Conservation (phyloP, 2,329 filamentous ascomycete genomes). For the Pezicula rhizophila region DNA sequence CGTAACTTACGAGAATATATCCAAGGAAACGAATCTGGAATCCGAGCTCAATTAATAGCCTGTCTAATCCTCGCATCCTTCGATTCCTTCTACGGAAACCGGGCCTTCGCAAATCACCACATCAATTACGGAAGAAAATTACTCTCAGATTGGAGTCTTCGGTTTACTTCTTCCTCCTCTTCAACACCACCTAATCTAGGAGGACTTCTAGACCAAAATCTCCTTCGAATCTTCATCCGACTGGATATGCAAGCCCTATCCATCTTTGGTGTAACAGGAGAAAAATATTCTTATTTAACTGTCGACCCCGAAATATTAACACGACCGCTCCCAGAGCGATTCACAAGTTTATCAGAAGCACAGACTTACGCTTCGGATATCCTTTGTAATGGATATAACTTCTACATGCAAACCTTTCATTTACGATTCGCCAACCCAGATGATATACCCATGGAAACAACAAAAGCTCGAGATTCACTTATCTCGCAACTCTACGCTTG, state of each 20-base stretch:
- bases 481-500: slow-evolving; percentile 8
- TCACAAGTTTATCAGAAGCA: slow-evolving; percentile 25
- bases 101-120: slow-evolving; percentile 53
- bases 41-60: slow-evolving; percentile 13
- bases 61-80: slow-evolving; percentile 19
- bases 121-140: slow-evolving; percentile 33
- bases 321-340: slow-evolving; percentile 43
- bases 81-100: slow-evolving; percentile 27
- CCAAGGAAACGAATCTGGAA: background rate
- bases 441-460: slow-evolving; percentile 4
- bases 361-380: slow-evolving; percentile 6
- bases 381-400: slow-evolving; percentile 36
- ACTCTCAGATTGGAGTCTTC: slow-evolving; percentile 1
- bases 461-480: slow-evolving; percentile 9
- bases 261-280: slow-evolving; percentile 29
- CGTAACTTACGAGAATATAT: slow-evolving; percentile 17
- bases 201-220: slow-evolving; percentile 40
- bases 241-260: slow-evolving; percentile 42
- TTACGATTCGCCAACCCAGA: slow-evolving; percentile 27
- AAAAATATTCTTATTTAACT: slow-evolving; percentile 58
- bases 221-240: slow-evolving; percentile 55
- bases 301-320: slow-evolving; percentile 56
- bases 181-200: slow-evolving; percentile 21
- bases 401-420: slow-evolving; percentile 12
- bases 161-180: background rate